Conservation (phyloP, 176 grass and related monocot genomes). For the Cymbopogon citratus region DNA sequence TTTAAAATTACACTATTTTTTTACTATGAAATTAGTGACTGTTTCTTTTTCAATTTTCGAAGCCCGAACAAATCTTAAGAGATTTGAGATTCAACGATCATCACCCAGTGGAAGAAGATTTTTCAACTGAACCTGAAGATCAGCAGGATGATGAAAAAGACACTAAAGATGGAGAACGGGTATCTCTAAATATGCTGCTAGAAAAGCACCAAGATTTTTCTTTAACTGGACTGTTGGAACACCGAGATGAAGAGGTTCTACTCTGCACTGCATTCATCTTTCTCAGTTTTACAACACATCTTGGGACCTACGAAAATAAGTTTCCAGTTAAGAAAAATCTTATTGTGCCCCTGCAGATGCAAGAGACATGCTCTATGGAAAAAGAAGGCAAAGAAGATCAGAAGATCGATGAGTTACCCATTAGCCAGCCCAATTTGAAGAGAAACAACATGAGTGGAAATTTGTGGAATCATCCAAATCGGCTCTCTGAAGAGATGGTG, state of each 20-base stretch:
- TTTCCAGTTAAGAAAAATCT: neutral
- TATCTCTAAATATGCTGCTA: constrained; percentile 24
- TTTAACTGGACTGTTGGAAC: constrained; percentile 32
- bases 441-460: constrained; percentile 27
- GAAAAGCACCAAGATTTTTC: constrained; percentile 27
- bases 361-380: constrained; percentile 20
- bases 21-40: constrained; percentile 14
- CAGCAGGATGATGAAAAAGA: constrained; percentile 13
- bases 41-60: constrained; percentile 13
- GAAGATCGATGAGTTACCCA: constrained; percentile 33
- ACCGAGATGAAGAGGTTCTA: constrained; percentile 41
- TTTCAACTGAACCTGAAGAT: constrained; percentile 33
- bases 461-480: constrained; percentile 57
- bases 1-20: neutral
- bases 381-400: constrained; percentile 30
- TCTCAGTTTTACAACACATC: neutral
- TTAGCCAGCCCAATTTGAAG: constrained; percentile 28
- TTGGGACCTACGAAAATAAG: neutral
- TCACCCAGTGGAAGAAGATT: constrained; percentile 42
- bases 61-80: constrained; percentile 51
- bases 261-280: constrained; percentile 1
- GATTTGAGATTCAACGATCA: constrained; percentile 42
- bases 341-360: constrained; percentile 30
- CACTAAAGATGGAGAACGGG: neutral
- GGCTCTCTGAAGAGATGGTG: constrained; percentile 94